Percentiles rank a stretch among this genome's conserved stretches.
These are phyloP conservation scores for Jackrogersella multiformis DNA, from an alignment of 495 filamentous ascomycete genomes.

Conservation along the genomic window DNA sequence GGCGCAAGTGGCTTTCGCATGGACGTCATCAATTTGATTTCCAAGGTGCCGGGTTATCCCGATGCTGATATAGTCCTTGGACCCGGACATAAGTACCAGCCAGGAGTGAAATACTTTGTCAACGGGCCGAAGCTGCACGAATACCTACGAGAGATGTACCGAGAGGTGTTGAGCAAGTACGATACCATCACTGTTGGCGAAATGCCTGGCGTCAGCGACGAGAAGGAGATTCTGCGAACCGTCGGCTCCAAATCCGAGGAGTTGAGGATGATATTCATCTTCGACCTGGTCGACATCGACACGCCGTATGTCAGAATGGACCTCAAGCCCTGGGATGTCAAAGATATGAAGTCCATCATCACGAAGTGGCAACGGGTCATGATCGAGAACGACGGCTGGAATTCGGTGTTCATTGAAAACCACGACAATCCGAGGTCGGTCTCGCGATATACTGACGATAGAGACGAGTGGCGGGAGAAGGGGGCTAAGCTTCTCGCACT, in stretches of 20 bases:
- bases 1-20: constrained; percentile 69
- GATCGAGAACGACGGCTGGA: constrained; percentile 69
- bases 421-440: constrained; percentile 69
- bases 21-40: constrained; percentile 73
- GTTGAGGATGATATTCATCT: constrained; percentile 73
- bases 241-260: constrained; percentile 64
- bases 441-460: constrained; percentile 59
- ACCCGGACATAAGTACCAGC: constrained; percentile 60
- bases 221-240: constrained; percentile 60
- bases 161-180: constrained; percentile 63
- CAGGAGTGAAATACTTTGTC: constrained; percentile 60
- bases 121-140: constrained; percentile 72
- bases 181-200: constrained; percentile 71
- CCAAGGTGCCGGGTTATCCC: constrained; percentile 65
- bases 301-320: constrained; percentile 53
- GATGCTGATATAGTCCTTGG: constrained; percentile 63
- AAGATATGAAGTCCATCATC: constrained; percentile 64
- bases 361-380: constrained; percentile 68
- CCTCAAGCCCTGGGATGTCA: constrained; percentile 60
- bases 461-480: constrained; percentile 53
- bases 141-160: constrained; percentile 62
- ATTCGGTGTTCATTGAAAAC: constrained; percentile 70
- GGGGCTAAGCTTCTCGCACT: constrained; percentile 70
- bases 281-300: constrained; percentile 65
- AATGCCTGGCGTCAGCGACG: constrained; percentile 65